Evolutionary conservation across 495 filamentous ascomycete species (phyloP).

Genomic region (Penicillium salamii): DNA sequence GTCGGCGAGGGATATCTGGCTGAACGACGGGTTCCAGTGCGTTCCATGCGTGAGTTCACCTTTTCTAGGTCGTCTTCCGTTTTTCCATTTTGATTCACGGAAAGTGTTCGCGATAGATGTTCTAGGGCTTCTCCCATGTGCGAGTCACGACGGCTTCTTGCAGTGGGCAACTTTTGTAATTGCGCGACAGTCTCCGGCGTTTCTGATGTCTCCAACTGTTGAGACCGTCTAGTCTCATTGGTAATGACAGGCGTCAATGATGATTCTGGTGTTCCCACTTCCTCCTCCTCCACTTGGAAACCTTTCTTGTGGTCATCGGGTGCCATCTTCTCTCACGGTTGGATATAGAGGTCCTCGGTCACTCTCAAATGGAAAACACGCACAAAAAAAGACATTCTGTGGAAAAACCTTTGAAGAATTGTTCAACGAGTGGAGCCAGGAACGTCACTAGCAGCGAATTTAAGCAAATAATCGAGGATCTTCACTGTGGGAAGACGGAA

Average conservation of each 20-base stretch:
- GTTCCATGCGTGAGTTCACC: slow-evolving; percentile 14
- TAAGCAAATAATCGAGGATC: neutral
- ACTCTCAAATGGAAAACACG: neutral
- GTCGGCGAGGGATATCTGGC: slow-evolving; percentile 1
- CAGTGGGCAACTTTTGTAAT: slow-evolving; percentile 10
- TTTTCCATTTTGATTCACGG: neutral
- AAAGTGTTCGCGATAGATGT: slow-evolving; percentile 11
- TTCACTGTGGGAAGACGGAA: neutral
- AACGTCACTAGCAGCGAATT: neutral
- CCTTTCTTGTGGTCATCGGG: neutral
- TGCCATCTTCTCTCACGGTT: neutral
- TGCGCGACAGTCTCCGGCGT: slow-evolving; percentile 15
- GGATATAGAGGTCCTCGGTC: too few species aligned
- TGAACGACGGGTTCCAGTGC: slow-evolving; percentile 9
- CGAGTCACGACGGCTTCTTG: slow-evolving; percentile 11
- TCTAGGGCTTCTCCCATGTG: slow-evolving; percentile 22
- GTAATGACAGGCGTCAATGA: neutral
- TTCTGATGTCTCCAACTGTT: slow-evolving; percentile 2
- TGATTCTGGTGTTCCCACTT: neutral
- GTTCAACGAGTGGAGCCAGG: neutral
- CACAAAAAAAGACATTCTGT: neutral
- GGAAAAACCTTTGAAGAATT: neutral
- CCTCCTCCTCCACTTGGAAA: neutral
- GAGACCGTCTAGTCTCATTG: slow-evolving; percentile 3
- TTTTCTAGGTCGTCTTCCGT: slow-evolving; percentile 4